Evolutionary conservation across 257 asterid genomes (phyloP).

Genomic region (Nemophila menziesii): DNA sequence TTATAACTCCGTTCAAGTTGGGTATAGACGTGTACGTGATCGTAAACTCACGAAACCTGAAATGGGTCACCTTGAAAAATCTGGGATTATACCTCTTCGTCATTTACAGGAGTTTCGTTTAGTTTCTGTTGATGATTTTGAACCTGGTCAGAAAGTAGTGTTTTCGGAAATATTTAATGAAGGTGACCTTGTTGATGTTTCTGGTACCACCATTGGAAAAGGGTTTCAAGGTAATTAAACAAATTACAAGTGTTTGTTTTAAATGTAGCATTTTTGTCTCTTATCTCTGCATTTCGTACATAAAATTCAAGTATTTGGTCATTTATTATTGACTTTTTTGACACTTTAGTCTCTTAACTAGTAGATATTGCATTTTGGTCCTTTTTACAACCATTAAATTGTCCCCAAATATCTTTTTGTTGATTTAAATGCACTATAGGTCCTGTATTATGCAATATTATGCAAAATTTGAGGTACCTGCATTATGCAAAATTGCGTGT

Average conservation of each 20-base stretch:
- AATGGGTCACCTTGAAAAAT: slow-evolving; percentile 76
- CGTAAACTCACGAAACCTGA: slow-evolving; percentile 83
- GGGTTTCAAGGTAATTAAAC: slow-evolving; percentile 91
- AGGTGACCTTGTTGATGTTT: slow-evolving; percentile 85
- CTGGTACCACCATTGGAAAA: slow-evolving; percentile 84
- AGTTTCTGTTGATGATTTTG: slow-evolving; percentile 54
- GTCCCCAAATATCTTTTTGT: too few species aligned
- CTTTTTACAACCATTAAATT: too few species aligned
- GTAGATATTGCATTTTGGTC: too few species aligned
- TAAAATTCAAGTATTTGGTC: too few species aligned
- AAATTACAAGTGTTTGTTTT: too few species aligned
- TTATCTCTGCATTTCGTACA: neutral
- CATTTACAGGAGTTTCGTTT: slow-evolving; percentile 88
- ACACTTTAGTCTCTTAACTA: too few species aligned
- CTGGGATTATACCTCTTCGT: slow-evolving; percentile 75
- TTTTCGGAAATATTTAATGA: slow-evolving; percentile 60
- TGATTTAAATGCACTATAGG: too few species aligned
- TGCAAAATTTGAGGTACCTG: too few species aligned
- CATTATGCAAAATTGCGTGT: too few species aligned
- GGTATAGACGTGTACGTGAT: slow-evolving; percentile 77
- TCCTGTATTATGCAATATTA: too few species aligned
- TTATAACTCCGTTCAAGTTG: slow-evolving; percentile 78
- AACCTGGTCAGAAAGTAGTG: slow-evolving; percentile 53
- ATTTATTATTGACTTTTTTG: too few species aligned
- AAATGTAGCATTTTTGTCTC: too few species aligned